These are phyloP conservation scores for Neospermospora avenae DNA, from an alignment of 2,329 filamentous ascomycete species.

Conservation along the genomic window DNA sequence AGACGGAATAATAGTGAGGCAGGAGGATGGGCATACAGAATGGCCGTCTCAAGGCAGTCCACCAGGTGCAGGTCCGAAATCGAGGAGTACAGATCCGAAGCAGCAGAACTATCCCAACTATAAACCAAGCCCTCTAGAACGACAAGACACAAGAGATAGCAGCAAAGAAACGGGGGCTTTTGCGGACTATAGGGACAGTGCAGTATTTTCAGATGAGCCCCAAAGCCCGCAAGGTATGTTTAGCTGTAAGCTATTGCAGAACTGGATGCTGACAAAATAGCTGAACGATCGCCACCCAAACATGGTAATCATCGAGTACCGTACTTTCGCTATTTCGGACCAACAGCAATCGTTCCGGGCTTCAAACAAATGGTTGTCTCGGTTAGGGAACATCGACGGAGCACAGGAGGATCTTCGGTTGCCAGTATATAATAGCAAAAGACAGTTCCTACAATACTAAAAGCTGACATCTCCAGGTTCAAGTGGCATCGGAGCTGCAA, in stretches of 20 bases:
- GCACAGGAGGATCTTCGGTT: slow-evolving; percentile 39
- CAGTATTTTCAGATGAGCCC: slow-evolving; percentile 26
- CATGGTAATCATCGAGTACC: slow-evolving; percentile 66
- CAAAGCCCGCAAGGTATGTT: slow-evolving; percentile 35
- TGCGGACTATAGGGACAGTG: slow-evolving; percentile 23
- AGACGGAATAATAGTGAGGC: not conserved
- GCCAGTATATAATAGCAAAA: slow-evolving; percentile 17
- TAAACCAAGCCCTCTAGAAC: not conserved
- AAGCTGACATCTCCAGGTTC: slow-evolving; percentile 30
- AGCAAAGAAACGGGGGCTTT: slow-evolving; percentile 1
- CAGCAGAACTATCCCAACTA: slow-evolving; percentile 12
- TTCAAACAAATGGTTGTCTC: slow-evolving; percentile 91
- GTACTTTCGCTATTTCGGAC: slow-evolving; percentile 88
- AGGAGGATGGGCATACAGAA: not conserved
- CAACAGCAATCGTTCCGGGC: slow-evolving; percentile 85
- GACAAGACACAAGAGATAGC: slow-evolving; percentile 5
- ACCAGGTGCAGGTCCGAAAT: not conserved
- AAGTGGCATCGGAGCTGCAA: slow-evolving; percentile 18
- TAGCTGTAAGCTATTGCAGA: not conserved
- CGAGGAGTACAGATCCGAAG: slow-evolving; percentile 10
- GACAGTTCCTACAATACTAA: not conserved
- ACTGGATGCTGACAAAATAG: slow-evolving; percentile 3
- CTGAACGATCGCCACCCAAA: slow-evolving; percentile 40
- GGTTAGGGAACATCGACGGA: slow-evolving; percentile 62
- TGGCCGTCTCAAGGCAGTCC: not conserved